Percentiles rank a stretch among this genome's conserved stretches.
Evolutionary conservation across 345 rosid species (phyloP).

Genomic region (Pseudoturritis turrita): DNA sequence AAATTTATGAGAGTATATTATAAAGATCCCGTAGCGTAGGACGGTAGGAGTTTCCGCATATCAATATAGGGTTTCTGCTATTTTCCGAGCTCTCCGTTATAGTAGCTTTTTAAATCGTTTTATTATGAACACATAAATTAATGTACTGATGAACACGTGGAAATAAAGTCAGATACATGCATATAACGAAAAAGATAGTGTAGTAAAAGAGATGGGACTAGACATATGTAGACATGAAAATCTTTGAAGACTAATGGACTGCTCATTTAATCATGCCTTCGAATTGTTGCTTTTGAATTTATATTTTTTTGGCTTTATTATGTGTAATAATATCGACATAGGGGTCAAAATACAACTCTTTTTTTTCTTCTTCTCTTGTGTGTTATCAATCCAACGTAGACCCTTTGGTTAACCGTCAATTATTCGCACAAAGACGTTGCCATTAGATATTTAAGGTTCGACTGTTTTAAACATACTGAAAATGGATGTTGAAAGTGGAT

Average conservation of each 20-base stretch:
- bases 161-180: slow-evolving; percentile 16
- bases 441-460: not conserved
- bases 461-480: no score
- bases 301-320: slow-evolving; percentile 1
- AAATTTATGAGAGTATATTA: not conserved
- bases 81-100: not conserved
- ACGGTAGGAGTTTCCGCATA: not conserved
- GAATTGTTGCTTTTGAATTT: slow-evolving; percentile 17
- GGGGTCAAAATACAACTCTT: not conserved
- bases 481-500: no score
- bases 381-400: not conserved
- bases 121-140: not conserved
- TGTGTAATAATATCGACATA: not conserved
- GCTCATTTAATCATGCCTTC: slow-evolving; percentile 21
- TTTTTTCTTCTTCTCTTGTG: not conserved
- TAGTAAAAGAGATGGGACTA: slow-evolving; percentile 27
- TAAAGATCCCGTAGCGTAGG: not conserved
- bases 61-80: not conserved
- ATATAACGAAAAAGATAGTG: not conserved
- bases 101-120: not conserved
- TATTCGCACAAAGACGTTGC: not conserved
- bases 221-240: slow-evolving; percentile 18
- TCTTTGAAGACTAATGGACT: slow-evolving; percentile 18
- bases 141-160: slow-evolving; percentile 5
- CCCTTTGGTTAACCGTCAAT: not conserved